A percentile compares a stretch with the other conserved stretches of the same genome.
Conservation (phyloP, 2,329 filamentous ascomycete species). For the Ophiosphaerella narmari region DNA sequence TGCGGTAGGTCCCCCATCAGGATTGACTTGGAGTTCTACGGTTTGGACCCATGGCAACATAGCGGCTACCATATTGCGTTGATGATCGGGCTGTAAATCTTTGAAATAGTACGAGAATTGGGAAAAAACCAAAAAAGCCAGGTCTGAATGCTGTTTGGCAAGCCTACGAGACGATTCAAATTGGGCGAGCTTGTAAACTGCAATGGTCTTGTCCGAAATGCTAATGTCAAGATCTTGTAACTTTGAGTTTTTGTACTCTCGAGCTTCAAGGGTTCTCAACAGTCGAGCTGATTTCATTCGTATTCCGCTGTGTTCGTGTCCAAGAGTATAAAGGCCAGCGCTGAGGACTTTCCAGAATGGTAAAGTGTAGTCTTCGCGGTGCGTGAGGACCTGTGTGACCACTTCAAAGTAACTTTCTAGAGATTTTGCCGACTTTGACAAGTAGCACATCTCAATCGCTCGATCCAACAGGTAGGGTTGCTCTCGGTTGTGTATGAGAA, state of each 20-base stretch:
- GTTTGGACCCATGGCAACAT: constrained; percentile 96
- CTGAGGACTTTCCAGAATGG: constrained; percentile 91
- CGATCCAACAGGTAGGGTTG: constrained; percentile 84
- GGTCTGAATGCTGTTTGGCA: constrained; percentile 82
- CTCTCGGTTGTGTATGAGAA: constrained; percentile 89
- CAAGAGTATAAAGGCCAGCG: constrained; percentile 87
- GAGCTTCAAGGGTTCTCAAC: constrained; percentile 79
- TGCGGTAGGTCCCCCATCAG: constrained; percentile 86
- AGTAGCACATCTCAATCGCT: constrained; percentile 89
- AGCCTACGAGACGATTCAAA: constrained; percentile 94
- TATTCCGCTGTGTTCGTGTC: constrained; percentile 87
- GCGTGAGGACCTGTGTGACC: constrained; percentile 82
- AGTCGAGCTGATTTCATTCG: constrained; percentile 85
- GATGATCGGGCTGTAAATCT: constrained; percentile 77
- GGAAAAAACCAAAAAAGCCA: constrained; percentile 93
- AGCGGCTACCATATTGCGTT: constrained; percentile 91
- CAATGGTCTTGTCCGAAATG: constrained; percentile 97
- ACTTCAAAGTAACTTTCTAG: constrained; percentile 96
- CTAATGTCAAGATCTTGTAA: constrained; percentile 98
- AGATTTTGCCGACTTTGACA: constrained; percentile 78
- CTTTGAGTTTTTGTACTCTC: constrained; percentile 83
- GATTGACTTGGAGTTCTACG: constrained; percentile 89
- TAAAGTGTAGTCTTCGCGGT: constrained; percentile 79
- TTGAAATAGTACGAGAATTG: constrained; percentile 96
- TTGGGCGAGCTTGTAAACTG: constrained; percentile 95